Base-by-base conservation (phyloP, 202 grass and related monocot genomes). In the Zoysia matrella region DNA sequence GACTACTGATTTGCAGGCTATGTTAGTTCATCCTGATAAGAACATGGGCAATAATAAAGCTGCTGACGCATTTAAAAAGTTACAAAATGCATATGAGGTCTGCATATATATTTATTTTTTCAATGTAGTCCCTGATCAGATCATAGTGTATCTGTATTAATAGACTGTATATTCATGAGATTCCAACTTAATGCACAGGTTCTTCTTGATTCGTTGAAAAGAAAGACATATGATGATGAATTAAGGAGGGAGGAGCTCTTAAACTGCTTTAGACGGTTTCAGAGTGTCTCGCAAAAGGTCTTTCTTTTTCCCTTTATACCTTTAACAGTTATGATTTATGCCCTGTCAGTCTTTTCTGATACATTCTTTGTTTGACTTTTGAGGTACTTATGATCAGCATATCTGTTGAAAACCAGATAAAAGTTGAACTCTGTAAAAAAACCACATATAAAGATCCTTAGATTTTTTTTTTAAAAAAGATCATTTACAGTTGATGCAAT, bases 1-100 rank as follows among this genome's bases (percentile, higher is more conserved):
- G 56, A 78, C 86, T 80, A 78, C 16, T 91, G 47, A 86, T 87
- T 86, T 89, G 43, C 86, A 99, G 96, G 96, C 96, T 90, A 99
- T 99, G 96, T 85, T 99, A 83, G 96, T 99, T 60, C 96, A 99
- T 79, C 96, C 96, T 79, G 96, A 99, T 82, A 99, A 99, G 85
- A 99, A 99, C 73, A 95, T 99, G 89, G 90, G 92, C 58, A 99
- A 95, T 82, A 93, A 99, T 85, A 93, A 95, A 92, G 92, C 96
- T 86, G 92, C 93, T 43, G 96, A 99, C 83, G 92, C 96, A 87
- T 99, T 99, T 90, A 99, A 99, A 88, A 99, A 93, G 84, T 93
- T 99, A 87, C 96, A 99, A 95, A 99, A 95, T 81, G 92, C 92
- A 86, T 99, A 99, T 52, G 96, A 99, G 96, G 96, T 99, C 82